Evolutionary conservation across 495 filamentous ascomycete species (phyloP).

Genomic region (Penicillium lividum): DNA sequence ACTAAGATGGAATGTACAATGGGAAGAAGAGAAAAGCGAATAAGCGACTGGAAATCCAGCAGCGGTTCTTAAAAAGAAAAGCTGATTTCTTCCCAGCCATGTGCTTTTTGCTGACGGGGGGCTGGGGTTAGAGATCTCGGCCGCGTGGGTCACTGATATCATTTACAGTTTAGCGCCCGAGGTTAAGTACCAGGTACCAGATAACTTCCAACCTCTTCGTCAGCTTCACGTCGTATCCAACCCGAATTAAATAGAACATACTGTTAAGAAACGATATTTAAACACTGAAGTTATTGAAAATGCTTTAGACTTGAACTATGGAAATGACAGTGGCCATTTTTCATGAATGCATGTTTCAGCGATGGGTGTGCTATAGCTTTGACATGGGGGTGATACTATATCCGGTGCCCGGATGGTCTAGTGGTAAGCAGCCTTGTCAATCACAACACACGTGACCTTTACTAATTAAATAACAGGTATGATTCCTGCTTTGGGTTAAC

Average conservation of each 20-base stretch:
- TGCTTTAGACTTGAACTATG: too few species aligned
- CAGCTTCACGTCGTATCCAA: too few species aligned
- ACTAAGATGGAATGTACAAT: neutral
- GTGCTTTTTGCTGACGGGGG: conserved; percentile 22
- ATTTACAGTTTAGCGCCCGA: neutral
- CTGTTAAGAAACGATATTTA: too few species aligned
- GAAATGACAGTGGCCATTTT: too few species aligned
- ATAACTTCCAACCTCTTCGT: neutral
- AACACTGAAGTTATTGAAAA: too few species aligned
- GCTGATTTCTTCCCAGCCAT: conserved; percentile 29
- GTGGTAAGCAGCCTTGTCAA: neutral
- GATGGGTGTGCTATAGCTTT: too few species aligned
- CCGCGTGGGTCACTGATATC: neutral
- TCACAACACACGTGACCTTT: neutral
- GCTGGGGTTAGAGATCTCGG: conserved; percentile 18
- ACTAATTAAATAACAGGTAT: neutral
- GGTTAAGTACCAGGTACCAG: neutral
- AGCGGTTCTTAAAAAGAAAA: conserved; percentile 19
- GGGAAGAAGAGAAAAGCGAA: conserved; percentile 9
- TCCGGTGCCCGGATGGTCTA: conserved; percentile 15
- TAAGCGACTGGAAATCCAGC: conserved; percentile 13
- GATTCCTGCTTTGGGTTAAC: conserved; percentile 14
- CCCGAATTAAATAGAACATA: too few species aligned
- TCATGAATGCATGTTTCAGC: too few species aligned
- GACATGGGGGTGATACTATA: neutral